These are phyloP conservation scores for Arachnopeziza araneosa DNA, from an alignment of 2,329 filamentous ascomycete species.

Conservation along the genomic window DNA sequence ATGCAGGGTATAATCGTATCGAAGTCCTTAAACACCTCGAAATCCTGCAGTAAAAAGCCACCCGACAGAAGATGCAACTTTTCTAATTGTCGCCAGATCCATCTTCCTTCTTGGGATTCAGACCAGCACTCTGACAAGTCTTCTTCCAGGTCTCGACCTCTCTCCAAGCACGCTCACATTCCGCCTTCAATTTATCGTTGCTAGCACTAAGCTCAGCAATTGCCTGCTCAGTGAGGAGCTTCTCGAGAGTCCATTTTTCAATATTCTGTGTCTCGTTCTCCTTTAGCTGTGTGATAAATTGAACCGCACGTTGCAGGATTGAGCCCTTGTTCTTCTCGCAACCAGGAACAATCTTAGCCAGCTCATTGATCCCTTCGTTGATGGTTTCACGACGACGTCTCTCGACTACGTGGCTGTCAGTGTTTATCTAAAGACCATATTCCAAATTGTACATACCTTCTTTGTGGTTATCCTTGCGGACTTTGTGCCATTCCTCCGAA, in stretches of 20 bases:
- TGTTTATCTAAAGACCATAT: not conserved
- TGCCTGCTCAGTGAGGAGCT: slow-evolving; percentile 82
- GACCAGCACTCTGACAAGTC: slow-evolving; percentile 54
- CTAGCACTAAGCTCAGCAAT: slow-evolving; percentile 82
- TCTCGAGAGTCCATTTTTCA: slow-evolving; percentile 89
- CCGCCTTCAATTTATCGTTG: slow-evolving; percentile 80
- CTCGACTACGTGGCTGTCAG: slow-evolving; percentile 59
- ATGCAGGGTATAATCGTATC: slow-evolving; percentile 27
- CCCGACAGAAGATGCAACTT: slow-evolving; percentile 19
- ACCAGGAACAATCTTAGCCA: slow-evolving; percentile 94
- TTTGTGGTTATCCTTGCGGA: slow-evolving; percentile 97
- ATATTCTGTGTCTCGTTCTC: slow-evolving; percentile 93
- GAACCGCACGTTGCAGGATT: slow-evolving; percentile 86
- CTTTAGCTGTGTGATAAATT: slow-evolving; percentile 90
- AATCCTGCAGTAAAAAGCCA: slow-evolving; percentile 21
- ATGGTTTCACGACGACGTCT: slow-evolving; percentile 95
- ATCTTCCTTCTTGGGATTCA: slow-evolving; percentile 44
- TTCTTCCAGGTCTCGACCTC: slow-evolving; percentile 78
- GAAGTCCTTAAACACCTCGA: slow-evolving; percentile 20
- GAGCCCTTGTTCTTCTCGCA: slow-evolving; percentile 99
- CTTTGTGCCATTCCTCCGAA: slow-evolving; percentile 95
- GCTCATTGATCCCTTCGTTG: slow-evolving; percentile 97
- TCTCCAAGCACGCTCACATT: slow-evolving; percentile 71
- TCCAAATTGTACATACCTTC: slow-evolving; percentile 59
- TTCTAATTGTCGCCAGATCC: slow-evolving; percentile 25